Percentiles rank a stretch among this genome's conserved stretches.
phyloP scores from a whole-genome alignment of 2,329 filamentous ascomycete species.

The Beauveria australis region DNA sequence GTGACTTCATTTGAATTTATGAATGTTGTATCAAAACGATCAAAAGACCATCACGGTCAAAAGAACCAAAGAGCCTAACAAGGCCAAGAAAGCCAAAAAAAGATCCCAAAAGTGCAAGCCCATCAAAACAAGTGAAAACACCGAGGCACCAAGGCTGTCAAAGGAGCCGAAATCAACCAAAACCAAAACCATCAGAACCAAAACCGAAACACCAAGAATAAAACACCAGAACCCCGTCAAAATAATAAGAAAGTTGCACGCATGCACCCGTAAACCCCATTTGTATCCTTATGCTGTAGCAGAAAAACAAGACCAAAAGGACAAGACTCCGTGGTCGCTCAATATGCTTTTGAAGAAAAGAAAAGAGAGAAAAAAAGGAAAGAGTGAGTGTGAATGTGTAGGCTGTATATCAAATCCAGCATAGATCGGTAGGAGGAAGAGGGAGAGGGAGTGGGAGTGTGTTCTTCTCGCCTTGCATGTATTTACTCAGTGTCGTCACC shows the following conservation, averaged over 20 bases:
- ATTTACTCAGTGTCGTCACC: slow-evolving; percentile 28
- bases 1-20: too few relatives aligned
- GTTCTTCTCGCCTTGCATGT: not conserved
- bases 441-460: not conserved
- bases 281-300: not conserved
- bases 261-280: not conserved
- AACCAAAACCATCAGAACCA: not conserved
- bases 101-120: too few relatives aligned
- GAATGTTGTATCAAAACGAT: too few relatives aligned
- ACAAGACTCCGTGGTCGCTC: not conserved
- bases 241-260: not conserved
- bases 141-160: too few relatives aligned
- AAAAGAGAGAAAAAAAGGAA: not conserved
- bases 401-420: not conserved
- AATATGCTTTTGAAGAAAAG: not conserved
- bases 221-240: not conserved
- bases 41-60: too few relatives aligned
- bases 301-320: not conserved
- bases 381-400: not conserved
- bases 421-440: not conserved
- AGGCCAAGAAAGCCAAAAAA: too few relatives aligned
- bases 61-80: too few relatives aligned
- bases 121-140: too few relatives aligned
- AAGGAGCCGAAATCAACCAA: not conserved
- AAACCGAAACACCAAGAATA: not conserved